These are phyloP conservation scores for Eucalyptus sp. DNA, from an alignment of 345 rosid genomes.

Conservation along the genomic window DNA sequence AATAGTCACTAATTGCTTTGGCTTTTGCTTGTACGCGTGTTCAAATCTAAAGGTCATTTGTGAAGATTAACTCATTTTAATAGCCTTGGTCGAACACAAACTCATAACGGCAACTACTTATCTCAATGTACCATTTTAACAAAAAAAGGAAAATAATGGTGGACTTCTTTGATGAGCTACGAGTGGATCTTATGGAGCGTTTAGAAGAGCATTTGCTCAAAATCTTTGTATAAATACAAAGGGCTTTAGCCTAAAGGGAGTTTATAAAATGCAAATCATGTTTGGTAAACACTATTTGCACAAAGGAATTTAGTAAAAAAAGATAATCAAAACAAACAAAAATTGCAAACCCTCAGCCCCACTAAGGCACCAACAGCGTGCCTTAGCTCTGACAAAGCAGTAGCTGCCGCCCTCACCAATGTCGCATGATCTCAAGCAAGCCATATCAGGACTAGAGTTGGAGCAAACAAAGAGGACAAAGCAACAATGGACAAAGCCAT, in stretches of 20 bases:
- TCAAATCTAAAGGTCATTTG: neutral
- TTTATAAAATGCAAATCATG: neutral
- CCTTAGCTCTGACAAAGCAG: neutral
- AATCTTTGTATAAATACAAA: neutral
- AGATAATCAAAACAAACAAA: neutral
- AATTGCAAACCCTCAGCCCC: neutral
- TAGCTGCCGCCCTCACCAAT: neutral
- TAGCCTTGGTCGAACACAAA: neutral
- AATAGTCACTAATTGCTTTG: neutral
- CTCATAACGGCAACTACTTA: neutral
- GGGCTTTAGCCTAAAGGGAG: neutral
- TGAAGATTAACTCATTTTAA: neutral
- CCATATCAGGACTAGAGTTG: neutral
- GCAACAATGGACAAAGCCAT: neutral
- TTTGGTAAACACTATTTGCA: neutral
- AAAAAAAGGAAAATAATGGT: neutral
- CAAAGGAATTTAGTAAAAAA: neutral
- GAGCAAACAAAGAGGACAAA: neutral
- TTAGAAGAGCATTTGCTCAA: neutral
- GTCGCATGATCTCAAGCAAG: neutral
- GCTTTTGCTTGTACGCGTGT: neutral
- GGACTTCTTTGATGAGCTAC: neutral
- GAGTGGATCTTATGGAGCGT: neutral
- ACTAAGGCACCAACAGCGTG: neutral
- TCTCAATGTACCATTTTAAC: fast-evolving